phyloP scores from a whole-genome alignment of 2,329 filamentous ascomycete genomes.

The Exophiala oligosperma region DNA sequence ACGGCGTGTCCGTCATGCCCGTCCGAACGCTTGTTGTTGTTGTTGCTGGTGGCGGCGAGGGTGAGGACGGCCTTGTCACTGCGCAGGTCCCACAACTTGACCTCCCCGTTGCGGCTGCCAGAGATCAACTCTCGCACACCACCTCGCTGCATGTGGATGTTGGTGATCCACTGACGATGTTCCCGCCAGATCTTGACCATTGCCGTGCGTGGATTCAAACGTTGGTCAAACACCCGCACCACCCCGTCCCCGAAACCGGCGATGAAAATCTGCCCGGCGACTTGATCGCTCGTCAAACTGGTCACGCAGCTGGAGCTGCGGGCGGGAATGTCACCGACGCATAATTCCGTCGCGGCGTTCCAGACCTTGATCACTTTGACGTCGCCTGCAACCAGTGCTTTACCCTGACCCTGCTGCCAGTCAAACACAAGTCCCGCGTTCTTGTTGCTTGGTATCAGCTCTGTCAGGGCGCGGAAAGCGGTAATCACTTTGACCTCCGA shows the following conservation, averaged over 20 bases:
- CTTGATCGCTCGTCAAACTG: conserved; percentile 93
- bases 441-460: conserved; percentile 90
- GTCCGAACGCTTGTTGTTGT: no score
- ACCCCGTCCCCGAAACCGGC: conserved; percentile 96
- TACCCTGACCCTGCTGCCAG: conserved; percentile 97
- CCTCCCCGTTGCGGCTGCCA: conserved; percentile 87
- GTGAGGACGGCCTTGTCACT: conserved; percentile 57
- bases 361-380: conserved; percentile 94
- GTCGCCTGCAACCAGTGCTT: conserved; percentile 92
- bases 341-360: conserved; percentile 92
- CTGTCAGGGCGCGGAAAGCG: conserved; percentile 85
- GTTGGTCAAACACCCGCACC: conserved; percentile 89
- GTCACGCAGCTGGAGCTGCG: conserved; percentile 95
- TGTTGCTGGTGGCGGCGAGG: conserved; percentile 17
- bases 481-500: conserved; percentile 80
- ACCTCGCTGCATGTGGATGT: conserved; percentile 93
- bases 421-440: conserved; percentile 97
- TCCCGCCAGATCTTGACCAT: conserved; percentile 98
- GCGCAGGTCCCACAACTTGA: conserved; percentile 94
- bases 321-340: conserved; percentile 82
- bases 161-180: conserved; percentile 92
- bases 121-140: conserved; percentile 88
- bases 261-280: conserved; percentile 93
- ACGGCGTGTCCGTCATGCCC: background rate
- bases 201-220: conserved; percentile 76